phyloP scores from a whole-genome alignment of 352 stramenopile genomes.

The Phytophthora sojae region DNA sequence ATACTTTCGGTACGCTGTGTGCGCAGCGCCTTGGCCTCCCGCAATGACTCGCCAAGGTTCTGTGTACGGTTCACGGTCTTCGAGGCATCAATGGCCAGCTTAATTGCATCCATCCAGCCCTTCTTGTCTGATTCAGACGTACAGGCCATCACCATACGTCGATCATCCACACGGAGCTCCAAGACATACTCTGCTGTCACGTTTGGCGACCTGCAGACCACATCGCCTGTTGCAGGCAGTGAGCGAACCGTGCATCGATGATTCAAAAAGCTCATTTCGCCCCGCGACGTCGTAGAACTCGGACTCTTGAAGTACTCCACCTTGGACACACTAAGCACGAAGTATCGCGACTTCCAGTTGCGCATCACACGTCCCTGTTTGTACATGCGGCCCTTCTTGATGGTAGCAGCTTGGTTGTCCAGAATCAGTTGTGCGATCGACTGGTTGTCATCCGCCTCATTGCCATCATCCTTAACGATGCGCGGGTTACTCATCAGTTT shows the following conservation, averaged over 20 bases:
- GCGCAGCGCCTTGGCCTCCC: constrained; percentile 61
- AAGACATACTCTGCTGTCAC: constrained; percentile 76
- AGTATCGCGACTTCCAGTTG: constrained; percentile 90
- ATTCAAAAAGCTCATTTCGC: constrained; percentile 84
- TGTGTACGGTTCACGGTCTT: constrained; percentile 84
- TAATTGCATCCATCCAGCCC: constrained; percentile 87
- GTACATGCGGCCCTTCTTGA: constrained; percentile 91
- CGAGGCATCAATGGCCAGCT: constrained; percentile 84
- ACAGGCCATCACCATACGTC: constrained; percentile 85
- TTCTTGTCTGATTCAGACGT: constrained; percentile 88
- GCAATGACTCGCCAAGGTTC: constrained; percentile 57
- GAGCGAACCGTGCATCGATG: constrained; percentile 83
- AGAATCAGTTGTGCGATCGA: constrained; percentile 87
- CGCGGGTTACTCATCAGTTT: constrained; percentile 79
- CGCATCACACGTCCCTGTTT: constrained; percentile 87
- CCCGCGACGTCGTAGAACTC: constrained; percentile 75
- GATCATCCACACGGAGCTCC: constrained; percentile 79
- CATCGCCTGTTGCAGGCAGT: constrained; percentile 60
- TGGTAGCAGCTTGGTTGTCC: constrained; percentile 86
- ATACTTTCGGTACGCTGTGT: constrained; percentile 74
- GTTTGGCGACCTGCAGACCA: constrained; percentile 80
- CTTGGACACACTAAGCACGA: constrained; percentile 88
- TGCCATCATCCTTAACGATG: constrained; percentile 77
- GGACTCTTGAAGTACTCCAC: constrained; percentile 89
- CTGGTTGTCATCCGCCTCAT: constrained; percentile 77